These are phyloP conservation scores for Kalaharituber pfeilii DNA, from an alignment of 2,329 filamentous ascomycete genomes.

Conservation along the genomic window DNA sequence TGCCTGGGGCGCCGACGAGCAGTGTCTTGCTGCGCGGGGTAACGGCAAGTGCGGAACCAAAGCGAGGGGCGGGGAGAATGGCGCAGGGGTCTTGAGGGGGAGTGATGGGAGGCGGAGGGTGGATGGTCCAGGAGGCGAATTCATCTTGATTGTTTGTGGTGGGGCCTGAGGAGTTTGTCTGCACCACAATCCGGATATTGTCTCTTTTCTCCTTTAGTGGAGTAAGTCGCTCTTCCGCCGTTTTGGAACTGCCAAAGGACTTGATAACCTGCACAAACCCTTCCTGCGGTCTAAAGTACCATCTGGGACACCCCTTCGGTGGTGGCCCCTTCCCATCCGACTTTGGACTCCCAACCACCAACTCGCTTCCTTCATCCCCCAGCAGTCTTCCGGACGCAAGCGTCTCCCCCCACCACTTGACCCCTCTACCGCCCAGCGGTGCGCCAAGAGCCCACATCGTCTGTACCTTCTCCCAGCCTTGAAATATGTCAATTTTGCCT, in stretches of 20 bases:
- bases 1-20: constrained; percentile 16
- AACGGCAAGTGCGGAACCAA: constrained; percentile 15
- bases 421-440: constrained; percentile 12
- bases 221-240: background rate
- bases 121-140: constrained; percentile 4
- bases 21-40: constrained; percentile 4
- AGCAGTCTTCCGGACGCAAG: constrained; percentile 17
- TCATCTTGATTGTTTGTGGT: no score
- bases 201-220: background rate
- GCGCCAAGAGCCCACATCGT: constrained; percentile 7
- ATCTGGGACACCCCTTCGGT: background rate
- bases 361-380: constrained; percentile 12
- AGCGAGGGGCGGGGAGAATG: constrained; percentile 12
- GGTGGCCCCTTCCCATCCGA: constrained; percentile 1
- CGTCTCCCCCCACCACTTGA: constrained; percentile 17
- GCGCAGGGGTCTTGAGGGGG: constrained; percentile 2
- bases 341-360: constrained; percentile 9
- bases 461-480: constrained; percentile 3
- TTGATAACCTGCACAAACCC: constrained; percentile 1
- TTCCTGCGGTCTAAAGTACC: constrained; percentile 4
- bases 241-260: constrained; percentile 2
- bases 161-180: no score
- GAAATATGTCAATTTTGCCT: constrained; percentile 13
- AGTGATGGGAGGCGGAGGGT: constrained; percentile 3
- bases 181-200: no score